Base-by-base conservation (phyloP, 1,284 basidiomycete genomes). In the Laetiporus sulphureus region DNA sequence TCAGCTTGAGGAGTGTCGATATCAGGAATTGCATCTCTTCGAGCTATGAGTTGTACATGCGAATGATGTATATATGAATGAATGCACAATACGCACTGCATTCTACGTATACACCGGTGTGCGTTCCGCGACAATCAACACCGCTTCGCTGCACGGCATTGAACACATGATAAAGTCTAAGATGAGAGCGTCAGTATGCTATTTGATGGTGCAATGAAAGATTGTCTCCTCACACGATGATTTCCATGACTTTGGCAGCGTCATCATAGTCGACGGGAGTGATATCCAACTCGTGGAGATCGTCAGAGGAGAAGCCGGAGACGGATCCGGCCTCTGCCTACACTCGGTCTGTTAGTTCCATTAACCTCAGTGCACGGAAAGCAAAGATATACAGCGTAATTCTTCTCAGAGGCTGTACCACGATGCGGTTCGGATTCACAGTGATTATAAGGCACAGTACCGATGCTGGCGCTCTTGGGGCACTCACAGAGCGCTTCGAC, bases 231-330 rank as follows among this genome's bases (percentile, higher is more conserved):
- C 56, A 50, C 22, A 56, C 36, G 2, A 52, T 48, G n/a, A 56
- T 43, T 34, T 48, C 49, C 19, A 53, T 48, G 1, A 53, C 55
- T n/a, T n/a, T n/a, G 3, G 60, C 56, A 27, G 57, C 49, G 24
- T 48, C 33, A 2, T 36, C 40, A 5, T 51, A 58, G 36, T 62
- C 61, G 30, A 49, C 53, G 1, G 52, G 41, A 13, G 53, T 57
- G 29, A 62, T 63, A 35, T 62, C 60, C 18, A 64, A 64, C 33
- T 63, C 62, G 7, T 60, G 46, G 16, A 45, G 44, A 22, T 63
- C 62, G 32, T 56, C 58, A 36, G 57, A 46, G 34, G 56, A 52
- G 13, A 62, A 47, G 7, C 52, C 59, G 15, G 46, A 50, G 29
- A 62, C 51, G 32, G 63, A 58, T n/a, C 51, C 44, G 20, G 60